Base-by-base conservation (phyloP, 2,329 filamentous ascomycete species). In the Dendrostoma leiphaemia region DNA sequence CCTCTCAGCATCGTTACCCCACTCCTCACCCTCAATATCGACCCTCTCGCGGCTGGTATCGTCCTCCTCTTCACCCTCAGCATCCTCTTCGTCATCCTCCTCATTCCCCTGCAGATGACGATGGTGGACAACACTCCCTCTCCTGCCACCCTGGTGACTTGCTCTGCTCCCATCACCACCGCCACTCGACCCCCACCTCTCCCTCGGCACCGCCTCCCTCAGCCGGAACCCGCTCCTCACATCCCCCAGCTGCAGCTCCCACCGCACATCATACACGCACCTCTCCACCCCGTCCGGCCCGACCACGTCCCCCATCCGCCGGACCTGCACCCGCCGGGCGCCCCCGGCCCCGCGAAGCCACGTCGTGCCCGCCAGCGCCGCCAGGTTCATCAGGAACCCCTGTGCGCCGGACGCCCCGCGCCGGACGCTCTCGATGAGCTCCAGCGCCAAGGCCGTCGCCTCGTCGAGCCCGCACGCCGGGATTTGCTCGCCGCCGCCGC, bases 301-400 rank as follows among this genome's bases (percentile, higher is more conserved):
- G n/a, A 34, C n/a, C 12, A 31, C 41, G 19, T 50, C 50, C 7
- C 38, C 45, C 12, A 35, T n/a, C n/a, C 34, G 41, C 32, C 53
- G 46, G 21, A 57, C 50, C 28, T 40, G 35, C 7, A 54, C 29
- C 15, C 43, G 43, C 17, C 35, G 40, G 5, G 28, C 37, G 31
- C 46, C 9, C 68, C 23, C 17, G 32, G 34, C 32, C 34, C 17
- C n/a, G n/a, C 80, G 75, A 46, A 85, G 70, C 26, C 78, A 66
- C 46, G 71, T 74, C 3, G 79, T 79, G 8, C 83, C 83, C 0
- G 76, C 77, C 10, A 86, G 71, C 4, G 80, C 81, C 0, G 82
- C 76, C 6, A 85, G 65, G 62, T 84, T 85, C 59, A 84, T 78
- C 12, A 86, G 68, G 59, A 86, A 85, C 0, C 76, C 73, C 62